Percentiles rank a stretch among this genome's conserved stretches.
These are phyloP conservation scores for Moricandia arvensis DNA, from an alignment of 345 rosid genomes.

Conservation along the genomic window DNA sequence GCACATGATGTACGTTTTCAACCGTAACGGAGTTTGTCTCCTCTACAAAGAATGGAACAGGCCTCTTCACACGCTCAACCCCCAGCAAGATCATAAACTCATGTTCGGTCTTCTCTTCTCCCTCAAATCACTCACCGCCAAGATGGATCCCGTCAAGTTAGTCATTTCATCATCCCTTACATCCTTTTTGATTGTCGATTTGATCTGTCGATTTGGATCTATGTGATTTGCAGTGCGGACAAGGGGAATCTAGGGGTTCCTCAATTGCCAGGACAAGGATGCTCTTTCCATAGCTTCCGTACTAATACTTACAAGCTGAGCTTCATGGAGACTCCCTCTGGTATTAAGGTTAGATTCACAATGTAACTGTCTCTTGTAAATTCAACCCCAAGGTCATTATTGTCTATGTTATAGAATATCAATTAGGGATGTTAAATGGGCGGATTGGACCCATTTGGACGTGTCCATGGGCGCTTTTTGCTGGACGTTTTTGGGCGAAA, in stretches of 20 bases:
- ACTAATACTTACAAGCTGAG: conserved; percentile 93
- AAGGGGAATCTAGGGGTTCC: conserved; percentile 88
- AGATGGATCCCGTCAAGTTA: conserved; percentile 90
- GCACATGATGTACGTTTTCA: conserved; percentile 81
- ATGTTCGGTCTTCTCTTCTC: conserved; percentile 99
- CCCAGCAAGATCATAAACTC: conserved; percentile 92
- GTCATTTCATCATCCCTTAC: conserved; percentile 4
- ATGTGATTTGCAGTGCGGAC: conserved; percentile 44
- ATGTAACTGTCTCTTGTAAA: too few relatives aligned
- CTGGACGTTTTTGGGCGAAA: too few relatives aligned
- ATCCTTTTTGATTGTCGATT: background rate
- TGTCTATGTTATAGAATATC: background rate
- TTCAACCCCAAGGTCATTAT: background rate
- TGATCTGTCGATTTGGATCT: background rate
- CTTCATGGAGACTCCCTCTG: conserved; percentile 96
- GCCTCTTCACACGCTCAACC: conserved; percentile 75
- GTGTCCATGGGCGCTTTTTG: too few relatives aligned
- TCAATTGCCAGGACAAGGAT: conserved; percentile 91
- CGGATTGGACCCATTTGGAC: too few relatives aligned
- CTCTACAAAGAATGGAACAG: conserved; percentile 91
- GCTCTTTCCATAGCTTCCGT: conserved; percentile 88
- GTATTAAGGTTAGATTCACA: conserved; percentile 60
- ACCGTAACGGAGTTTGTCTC: conserved; percentile 86
- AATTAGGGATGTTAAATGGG: too few relatives aligned
- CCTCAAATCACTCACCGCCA: conserved; percentile 90